These are phyloP conservation scores for Yamadazyma paraphyllophila DNA, from an alignment of 805 yeast genomes.

Conservation along the genomic window DNA sequence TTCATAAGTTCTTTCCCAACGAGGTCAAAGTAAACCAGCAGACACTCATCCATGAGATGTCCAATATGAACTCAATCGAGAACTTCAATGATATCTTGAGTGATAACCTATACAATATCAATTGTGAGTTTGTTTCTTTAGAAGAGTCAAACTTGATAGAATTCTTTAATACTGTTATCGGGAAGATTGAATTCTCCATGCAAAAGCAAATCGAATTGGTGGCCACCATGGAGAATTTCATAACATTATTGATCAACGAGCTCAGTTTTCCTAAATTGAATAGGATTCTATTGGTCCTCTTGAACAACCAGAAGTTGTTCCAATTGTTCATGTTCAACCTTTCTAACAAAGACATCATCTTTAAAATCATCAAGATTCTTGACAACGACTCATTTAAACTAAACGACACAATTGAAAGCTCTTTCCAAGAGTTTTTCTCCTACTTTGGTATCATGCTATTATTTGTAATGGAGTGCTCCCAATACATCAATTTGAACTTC, in stretches of 20 bases:
- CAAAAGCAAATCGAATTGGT: conserved; percentile 26
- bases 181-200: conserved; percentile 22
- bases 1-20: conserved; percentile 25
- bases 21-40: conserved; percentile 26
- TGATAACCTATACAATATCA: conserved; percentile 31
- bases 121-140: conserved; percentile 39
- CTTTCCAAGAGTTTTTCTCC: conserved; percentile 64
- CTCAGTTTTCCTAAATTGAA: conserved; percentile 32
- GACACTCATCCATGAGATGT: conserved; percentile 25
- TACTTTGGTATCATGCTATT: conserved; percentile 64
- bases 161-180: conserved; percentile 21
- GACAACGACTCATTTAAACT: conserved; percentile 40
- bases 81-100: conserved; percentile 24
- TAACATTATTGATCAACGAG: conserved; percentile 24
- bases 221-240: conserved; percentile 16
- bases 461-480: conserved; percentile 6
- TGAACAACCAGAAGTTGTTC: conserved; percentile 41
- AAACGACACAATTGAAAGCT: conserved; percentile 52
- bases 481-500: conserved; percentile 21
- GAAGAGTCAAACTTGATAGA: conserved; percentile 38
- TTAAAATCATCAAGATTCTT: conserved; percentile 49
- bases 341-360: conserved; percentile 39
- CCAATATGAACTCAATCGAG: conserved; percentile 21
- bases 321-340: conserved; percentile 40
- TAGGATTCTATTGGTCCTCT: conserved; percentile 52